Conservation (phyloP, 805 yeast species). For the Ogataea nonfermentans region DNA sequence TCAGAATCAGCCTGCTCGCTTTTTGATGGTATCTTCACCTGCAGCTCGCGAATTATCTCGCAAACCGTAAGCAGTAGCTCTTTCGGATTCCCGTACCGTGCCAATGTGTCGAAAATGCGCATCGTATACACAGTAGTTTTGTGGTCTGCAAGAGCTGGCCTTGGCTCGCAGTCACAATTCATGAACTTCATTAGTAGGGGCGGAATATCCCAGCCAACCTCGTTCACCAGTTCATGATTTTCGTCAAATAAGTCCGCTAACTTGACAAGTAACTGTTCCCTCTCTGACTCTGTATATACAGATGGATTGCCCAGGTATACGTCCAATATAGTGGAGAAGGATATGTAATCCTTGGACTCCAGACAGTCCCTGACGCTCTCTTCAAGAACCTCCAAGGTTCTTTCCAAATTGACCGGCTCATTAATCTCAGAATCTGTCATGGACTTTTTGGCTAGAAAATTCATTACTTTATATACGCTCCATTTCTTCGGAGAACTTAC, state of each 20-base stretch:
- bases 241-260: conserved; percentile 43
- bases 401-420: conserved; percentile 12
- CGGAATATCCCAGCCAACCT: conserved; percentile 94
- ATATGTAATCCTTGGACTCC: conserved; percentile 58
- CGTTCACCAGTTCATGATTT: conserved; percentile 51
- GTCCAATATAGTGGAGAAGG: conserved; percentile 73
- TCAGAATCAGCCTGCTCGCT: conserved; percentile 7
- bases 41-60: conserved; percentile 53
- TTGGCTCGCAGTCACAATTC: conserved; percentile 18
- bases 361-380: conserved; percentile 29
- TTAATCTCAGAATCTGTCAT: conserved; percentile 12
- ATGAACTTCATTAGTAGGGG: conserved; percentile 56
- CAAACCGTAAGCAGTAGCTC: conserved; percentile 71
- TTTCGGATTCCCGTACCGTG: conserved; percentile 73
- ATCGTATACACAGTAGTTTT: conserved; percentile 26
- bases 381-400: conserved; percentile 18
- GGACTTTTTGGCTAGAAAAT: not conserved
- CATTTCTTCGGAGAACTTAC: not conserved
- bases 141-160: not conserved
- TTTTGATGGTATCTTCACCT: conserved; percentile 10
- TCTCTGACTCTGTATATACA: conserved; percentile 48
- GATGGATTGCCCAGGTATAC: conserved; percentile 50
- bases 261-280: conserved; percentile 44
- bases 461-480: not conserved
- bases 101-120: conserved; percentile 59